These are phyloP conservation scores for Candida railenensis DNA, from an alignment of 805 yeast species.

Conservation along the genomic window DNA sequence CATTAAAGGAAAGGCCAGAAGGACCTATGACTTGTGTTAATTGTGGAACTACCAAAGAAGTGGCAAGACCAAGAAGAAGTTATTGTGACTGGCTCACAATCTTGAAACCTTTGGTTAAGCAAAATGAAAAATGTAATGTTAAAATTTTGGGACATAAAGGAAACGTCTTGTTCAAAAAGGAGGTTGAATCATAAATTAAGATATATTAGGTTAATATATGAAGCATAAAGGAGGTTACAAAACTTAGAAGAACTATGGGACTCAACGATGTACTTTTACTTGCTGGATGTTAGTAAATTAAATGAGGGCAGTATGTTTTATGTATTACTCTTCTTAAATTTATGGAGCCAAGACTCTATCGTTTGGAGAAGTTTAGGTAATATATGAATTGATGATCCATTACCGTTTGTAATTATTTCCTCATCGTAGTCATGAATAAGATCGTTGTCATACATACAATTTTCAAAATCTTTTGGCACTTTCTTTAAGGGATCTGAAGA, in stretches of 20 bases:
- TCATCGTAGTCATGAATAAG: constrained; percentile 3
- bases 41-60: constrained; percentile 8
- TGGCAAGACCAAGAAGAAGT: constrained; percentile 4
- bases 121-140: constrained; percentile 9
- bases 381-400: neutral
- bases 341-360: neutral
- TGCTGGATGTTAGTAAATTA: constrained; percentile 2
- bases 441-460: constrained; percentile 31
- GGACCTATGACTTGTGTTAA: neutral
- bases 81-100: constrained; percentile 17
- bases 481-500: neutral
- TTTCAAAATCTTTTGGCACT: constrained; percentile 26
- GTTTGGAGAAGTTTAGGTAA: neutral
- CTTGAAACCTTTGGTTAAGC: constrained; percentile 16
- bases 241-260: neutral
- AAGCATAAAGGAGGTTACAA: neutral
- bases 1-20: constrained; percentile 20
- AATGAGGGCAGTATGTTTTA: neutral
- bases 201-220: neutral
- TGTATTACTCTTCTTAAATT: neutral
- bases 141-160: constrained; percentile 6
- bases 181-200: no score
- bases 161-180: constrained; percentile 3
- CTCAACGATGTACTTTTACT: neutral
- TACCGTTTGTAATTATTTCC: neutral